Base-by-base conservation (phyloP, 495 filamentous ascomycete species). In the Penicillium argentinense region DNA sequence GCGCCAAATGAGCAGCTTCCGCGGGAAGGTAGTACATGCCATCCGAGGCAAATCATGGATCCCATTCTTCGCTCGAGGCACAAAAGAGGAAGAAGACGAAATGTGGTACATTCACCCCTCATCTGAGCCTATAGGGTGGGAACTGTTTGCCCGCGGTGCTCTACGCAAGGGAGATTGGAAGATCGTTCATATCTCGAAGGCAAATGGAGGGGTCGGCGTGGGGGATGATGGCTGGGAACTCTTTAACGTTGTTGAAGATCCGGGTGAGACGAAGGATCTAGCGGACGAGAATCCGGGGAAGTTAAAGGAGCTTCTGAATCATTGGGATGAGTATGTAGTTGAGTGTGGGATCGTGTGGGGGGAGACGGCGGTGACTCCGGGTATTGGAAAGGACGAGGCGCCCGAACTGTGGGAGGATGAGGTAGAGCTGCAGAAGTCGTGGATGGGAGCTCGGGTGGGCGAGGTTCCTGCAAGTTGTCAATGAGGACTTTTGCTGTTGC, bases 151-250 rank as follows among this genome's bases (percentile, higher is more conserved):
- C 4, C 59, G 63, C 5, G 69, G 51, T 5, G 67, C 62, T 9
- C 62, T 74, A 22, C 56, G 68, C 4, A 66, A 58, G 18, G 69
- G 69, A 5, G 59, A 70, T 40, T 74, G 64, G 60, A 72, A 74
- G 46, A 66, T 66, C 40, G 62, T 51, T 21, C 41, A 51, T 25
- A 42, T 52, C 26, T 14, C 22, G 1, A 56, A 43, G 23, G 19
- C 27, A 0, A 16, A 49, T 13, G 51, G 51, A n/a, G 45, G 45
- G 9, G 39, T 24, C 16, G 45, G 45, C 8, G 28, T 17, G 12
- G 42, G 27, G 18, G 34, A 45, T 8, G 53, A 51, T n/a, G 42
- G 62, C 48, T 50, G 47, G 47, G 58, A 69, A 41, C 47, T 74
- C 22, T 76, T 69, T 36, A 65, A 69, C 39, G 48, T 71, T 7